Conservation (phyloP, 345 rosid genomes). For the Capsella bursapastoris region DNA sequence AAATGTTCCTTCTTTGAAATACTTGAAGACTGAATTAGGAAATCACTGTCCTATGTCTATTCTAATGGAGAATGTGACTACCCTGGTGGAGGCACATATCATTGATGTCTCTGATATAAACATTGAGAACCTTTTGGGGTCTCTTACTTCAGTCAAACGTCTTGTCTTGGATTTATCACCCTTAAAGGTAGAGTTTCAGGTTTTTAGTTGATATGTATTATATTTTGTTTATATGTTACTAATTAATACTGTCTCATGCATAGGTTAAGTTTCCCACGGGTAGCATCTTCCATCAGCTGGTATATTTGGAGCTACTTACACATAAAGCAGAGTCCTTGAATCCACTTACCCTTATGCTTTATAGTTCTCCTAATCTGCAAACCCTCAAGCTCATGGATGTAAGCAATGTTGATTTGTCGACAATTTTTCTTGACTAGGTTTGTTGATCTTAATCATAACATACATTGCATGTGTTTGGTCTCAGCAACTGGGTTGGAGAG, state of each 20-base stretch:
- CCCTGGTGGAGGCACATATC: slow-evolving; percentile 3
- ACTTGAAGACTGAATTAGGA: too few species aligned
- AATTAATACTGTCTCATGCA: background rate
- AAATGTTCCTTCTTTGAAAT: too few species aligned
- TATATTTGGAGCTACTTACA: background rate
- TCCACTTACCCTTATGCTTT: background rate
- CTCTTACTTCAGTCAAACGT: slow-evolving; percentile 13
- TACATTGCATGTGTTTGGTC: background rate
- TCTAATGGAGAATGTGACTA: background rate
- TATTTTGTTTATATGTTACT: too few species aligned
- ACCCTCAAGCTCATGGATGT: background rate
- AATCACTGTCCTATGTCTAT: background rate
- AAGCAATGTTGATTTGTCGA: background rate
- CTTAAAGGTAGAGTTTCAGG: background rate
- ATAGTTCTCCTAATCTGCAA: slow-evolving; percentile 8
- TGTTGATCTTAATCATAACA: background rate
- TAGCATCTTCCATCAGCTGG: background rate
- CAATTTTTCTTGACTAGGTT: background rate
- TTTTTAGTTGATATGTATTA: too few species aligned
- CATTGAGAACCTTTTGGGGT: background rate
- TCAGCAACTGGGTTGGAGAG: background rate
- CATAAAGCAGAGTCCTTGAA: background rate
- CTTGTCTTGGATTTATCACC: background rate
- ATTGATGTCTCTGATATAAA: background rate
- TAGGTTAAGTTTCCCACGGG: background rate